Evolutionary conservation across 169 alveolate species (phyloP).

Genomic region (Eimeria mitis): DNA sequence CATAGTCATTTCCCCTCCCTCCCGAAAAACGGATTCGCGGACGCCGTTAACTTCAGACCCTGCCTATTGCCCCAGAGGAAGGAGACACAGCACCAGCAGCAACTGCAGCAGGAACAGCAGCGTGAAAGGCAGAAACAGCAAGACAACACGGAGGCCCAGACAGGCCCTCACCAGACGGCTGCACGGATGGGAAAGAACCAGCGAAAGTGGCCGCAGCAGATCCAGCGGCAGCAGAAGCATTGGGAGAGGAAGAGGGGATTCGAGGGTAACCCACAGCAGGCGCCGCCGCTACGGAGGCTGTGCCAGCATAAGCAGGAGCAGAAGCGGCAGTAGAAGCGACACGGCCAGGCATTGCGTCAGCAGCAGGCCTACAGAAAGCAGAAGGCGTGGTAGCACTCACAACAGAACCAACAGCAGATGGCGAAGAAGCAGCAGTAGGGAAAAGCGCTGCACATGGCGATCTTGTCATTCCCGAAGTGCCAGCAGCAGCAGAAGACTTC

Average conservation of each 20-base stretch:
- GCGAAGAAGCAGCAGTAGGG: neutral
- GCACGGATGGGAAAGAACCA: conserved; percentile 45
- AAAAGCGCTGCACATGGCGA: neutral
- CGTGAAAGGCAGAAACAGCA: neutral
- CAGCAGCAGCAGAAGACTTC: conserved; percentile 8
- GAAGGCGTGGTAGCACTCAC: neutral
- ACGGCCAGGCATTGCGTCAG: neutral
- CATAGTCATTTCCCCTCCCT: conserved; percentile 6
- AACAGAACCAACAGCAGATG: neutral
- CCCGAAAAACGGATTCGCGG: neutral
- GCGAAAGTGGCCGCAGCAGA: conserved; percentile 27
- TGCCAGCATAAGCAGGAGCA: conserved; percentile 25
- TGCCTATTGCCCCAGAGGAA: neutral
- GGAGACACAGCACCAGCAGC: conserved; percentile 34
- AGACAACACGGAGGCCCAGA: neutral
- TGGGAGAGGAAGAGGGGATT: no score
- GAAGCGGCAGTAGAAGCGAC: conserved; percentile 15
- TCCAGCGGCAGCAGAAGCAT: neutral
- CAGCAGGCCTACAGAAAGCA: neutral
- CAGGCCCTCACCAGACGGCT: conserved; percentile 18
- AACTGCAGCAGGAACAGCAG: neutral
- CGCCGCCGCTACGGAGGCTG: neutral
- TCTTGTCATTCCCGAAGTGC: neutral
- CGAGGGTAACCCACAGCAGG: neutral
- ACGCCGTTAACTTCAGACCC: neutral